Evolutionary conservation across 2,329 filamentous ascomycete genomes (phyloP), one percentile per base, ranked within the genome.

Genomic region (Reticulascus tulasneorum): DNA sequence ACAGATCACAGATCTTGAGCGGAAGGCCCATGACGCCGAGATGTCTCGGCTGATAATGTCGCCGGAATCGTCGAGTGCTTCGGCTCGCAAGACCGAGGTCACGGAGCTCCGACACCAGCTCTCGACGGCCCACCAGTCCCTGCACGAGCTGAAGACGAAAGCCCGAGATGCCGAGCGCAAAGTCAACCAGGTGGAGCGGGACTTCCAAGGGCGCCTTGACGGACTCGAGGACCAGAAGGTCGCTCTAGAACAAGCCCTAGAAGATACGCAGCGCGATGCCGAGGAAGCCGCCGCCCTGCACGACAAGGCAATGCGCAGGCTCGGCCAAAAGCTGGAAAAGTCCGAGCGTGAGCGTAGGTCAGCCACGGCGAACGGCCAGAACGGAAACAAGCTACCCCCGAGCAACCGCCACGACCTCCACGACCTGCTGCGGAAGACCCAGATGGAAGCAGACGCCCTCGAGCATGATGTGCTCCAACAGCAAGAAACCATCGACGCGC

Each of bases 391-490:
- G 43, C 42, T 43, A 52, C 49, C 38, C 45, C 47, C n/a, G 47
- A 23, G 51, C 51, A 28, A 44, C 42, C 23, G 47, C 30, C 34
- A 46, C 38, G 76, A 82, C 40, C 61, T 86, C 15, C 75, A 80
- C 45, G 65, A 71, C 34, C 69, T 77, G 57, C 65, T 82, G 18
- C 78, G 77, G 42, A 73, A 77, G 49, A 75, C 75, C 15, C 79
- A 84, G 56, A 66, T 78, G 10, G 76, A 83, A 50, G 66, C 74
- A 26, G 78, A 86, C 55, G 75, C 80, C 22, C 69, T 93, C n/a
- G 81, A 86, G 47, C 71, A 86, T 39, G 80, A 86, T 51, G 71
- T 93, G 19, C 69, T 74, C 6, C 78, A 85, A 51, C 80, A 84
- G 43, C 81, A 87, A 37, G 69, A 77, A 37, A 73, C 78, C 11